Evolutionary conservation across 495 filamentous ascomycete species (phyloP).

Genomic region (Paragyromitra xinjiangensis): DNA sequence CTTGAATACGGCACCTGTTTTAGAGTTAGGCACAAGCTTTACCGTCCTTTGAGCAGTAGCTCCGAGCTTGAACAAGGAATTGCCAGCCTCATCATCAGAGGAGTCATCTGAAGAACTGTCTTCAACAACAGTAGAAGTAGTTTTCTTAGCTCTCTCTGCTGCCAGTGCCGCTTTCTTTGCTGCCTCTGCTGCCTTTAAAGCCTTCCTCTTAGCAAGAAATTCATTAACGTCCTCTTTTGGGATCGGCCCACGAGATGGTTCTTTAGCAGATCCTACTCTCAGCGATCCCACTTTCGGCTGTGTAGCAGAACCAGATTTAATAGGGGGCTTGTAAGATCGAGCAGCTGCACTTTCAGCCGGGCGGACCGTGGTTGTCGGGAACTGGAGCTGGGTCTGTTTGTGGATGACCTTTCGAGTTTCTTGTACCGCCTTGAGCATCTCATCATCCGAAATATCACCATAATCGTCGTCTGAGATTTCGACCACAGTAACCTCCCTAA

Average conservation of each 20-base stretch:
- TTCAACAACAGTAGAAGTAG: slow-evolving; percentile 40
- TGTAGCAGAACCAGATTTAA: slow-evolving; percentile 23
- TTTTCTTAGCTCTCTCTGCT: slow-evolving; percentile 41
- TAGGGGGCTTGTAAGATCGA: slow-evolving; percentile 33
- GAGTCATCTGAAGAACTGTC: slow-evolving; percentile 44
- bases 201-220: slow-evolving; percentile 53
- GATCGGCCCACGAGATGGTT: slow-evolving; percentile 29
- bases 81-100: slow-evolving; percentile 50
- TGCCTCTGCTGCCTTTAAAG: slow-evolving; percentile 50
- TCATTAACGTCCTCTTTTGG: slow-evolving; percentile 45
- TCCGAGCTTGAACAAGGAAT: slow-evolving; percentile 55
- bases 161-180: slow-evolving; percentile 52
- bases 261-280: slow-evolving; percentile 46
- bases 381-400: slow-evolving; percentile 48
- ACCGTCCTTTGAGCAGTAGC: slow-evolving; percentile 43
- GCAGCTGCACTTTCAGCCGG: slow-evolving; percentile 39
- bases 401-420: slow-evolving; percentile 27
- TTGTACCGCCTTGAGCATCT: slow-evolving; percentile 48
- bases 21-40: slow-evolving; percentile 36
- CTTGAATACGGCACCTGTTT: slow-evolving; percentile 36
- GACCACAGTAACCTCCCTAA: slow-evolving; percentile 44
- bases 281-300: slow-evolving; percentile 27
- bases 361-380: slow-evolving; percentile 35
- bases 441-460: slow-evolving; percentile 54
- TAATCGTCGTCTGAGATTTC: slow-evolving; percentile 56